phyloP scores from a whole-genome alignment of 345 rosid species.

The Eucalyptus cloeziana region DNA sequence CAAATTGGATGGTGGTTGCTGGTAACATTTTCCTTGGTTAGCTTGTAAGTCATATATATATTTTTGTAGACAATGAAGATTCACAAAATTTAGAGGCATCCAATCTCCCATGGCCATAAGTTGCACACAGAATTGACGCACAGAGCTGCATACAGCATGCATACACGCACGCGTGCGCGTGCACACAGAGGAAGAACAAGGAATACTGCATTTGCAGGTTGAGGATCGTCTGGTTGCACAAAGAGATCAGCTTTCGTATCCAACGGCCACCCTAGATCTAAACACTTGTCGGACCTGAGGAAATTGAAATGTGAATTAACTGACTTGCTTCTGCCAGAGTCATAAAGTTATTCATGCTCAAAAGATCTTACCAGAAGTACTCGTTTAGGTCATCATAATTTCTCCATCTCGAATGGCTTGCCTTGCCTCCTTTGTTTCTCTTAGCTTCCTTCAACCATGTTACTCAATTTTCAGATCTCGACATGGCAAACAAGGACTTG shows the following conservation, averaged over 20 bases:
- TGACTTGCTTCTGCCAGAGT: neutral
- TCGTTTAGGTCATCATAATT: slow-evolving; percentile 97
- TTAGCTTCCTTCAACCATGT: slow-evolving; percentile 53
- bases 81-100: neutral
- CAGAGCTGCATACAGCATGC: neutral
- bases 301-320: neutral
- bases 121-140: neutral
- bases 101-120: neutral
- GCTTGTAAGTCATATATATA: accelerated
- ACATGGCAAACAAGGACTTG: neutral
- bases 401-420: slow-evolving; percentile 97
- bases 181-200: neutral
- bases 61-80: neutral
- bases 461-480: neutral
- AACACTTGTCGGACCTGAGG: slow-evolving; percentile 68
- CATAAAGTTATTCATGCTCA: neutral
- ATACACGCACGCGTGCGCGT: too few relatives aligned
- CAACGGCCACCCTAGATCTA: slow-evolving; percentile 69
- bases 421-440: slow-evolving; percentile 74
- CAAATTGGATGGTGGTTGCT: neutral
- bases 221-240: slow-evolving; percentile 36
- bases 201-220: slow-evolving; percentile 23
- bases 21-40: neutral
- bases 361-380: slow-evolving; percentile 76
- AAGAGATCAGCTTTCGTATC: slow-evolving; percentile 56